Evolutionary conservation across 192 early-diverging fungal species (phyloP), one percentile per base, ranked within the genome.

Genomic region (Coemansia brasiliensis): DNA sequence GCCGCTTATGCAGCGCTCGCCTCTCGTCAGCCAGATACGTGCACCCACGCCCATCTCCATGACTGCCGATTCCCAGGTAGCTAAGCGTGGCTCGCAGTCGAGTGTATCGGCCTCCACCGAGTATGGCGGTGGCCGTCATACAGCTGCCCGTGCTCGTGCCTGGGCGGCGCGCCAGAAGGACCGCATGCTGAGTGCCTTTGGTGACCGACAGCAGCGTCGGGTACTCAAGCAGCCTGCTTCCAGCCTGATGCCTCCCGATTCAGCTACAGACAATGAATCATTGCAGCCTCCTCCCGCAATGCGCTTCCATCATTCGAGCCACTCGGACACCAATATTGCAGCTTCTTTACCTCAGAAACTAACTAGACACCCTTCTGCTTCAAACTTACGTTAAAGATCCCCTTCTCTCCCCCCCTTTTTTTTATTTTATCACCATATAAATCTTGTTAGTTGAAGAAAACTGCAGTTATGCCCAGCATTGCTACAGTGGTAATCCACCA

Each of bases 151-250:
- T 1, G 74, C 74, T 4, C 63, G 74, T 12, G 74, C 74, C 13
- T 77, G 74, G 74, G 74, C 74, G 6, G 48, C 66, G 9, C 53
- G 63, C 6, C 67, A 69, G 25, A 69, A 65, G 41, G 67, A 70
- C 26, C 67, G 67, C 26, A 56, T 77, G 67, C 24, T 70, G 0
- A 58, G 60, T 16, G 74, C 74, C 9, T 70, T 77, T 24, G 55
- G 58, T 7, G 63, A 66, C 22, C 26, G 62, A 25, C 18, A 29
- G 21, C 25, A 53, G n/a, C 65, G 58, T 10, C 39, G 48, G n/a
- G 27, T 42, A 57, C 42, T 49, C 11, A 57, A 41, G 44, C 58
- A 59, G 35, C 21, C 48, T 6, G 21, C 27, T 13, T 17, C 21
- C 20, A 20, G 29, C 1, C 13, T 16, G 2, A 39, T 53, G 51